Percentiles rank a stretch among this genome's conserved stretches.
These are phyloP conservation scores for Skeletonema tropicum DNA, from an alignment of 108 stramenopile species.

Conservation along the genomic window DNA sequence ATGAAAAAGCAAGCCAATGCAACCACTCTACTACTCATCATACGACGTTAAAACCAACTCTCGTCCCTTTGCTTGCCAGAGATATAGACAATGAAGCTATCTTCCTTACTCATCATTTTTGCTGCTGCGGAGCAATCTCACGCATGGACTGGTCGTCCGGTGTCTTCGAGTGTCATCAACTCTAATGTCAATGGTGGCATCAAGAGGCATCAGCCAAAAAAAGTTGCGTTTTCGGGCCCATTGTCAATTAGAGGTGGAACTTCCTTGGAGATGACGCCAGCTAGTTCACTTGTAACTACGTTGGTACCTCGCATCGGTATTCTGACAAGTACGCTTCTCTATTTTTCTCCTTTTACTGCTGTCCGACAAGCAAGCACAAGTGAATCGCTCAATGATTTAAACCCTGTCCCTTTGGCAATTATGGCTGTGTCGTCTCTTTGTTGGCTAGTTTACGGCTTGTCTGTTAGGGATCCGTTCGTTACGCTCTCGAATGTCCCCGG, in stretches of 20 bases:
- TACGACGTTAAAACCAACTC: no score
- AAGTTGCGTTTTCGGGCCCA: background rate
- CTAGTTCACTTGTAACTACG: slow-evolving; percentile 22
- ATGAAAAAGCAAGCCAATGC: no score
- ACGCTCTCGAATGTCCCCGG: slow-evolving; percentile 57
- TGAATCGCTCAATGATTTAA: slow-evolving; percentile 37
- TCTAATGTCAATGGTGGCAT: background rate
- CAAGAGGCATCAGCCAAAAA: background rate
- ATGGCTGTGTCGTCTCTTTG: slow-evolving; percentile 53
- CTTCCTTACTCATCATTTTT: background rate
- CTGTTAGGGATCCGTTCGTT: slow-evolving; percentile 50
- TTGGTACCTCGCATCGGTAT: slow-evolving; percentile 51
- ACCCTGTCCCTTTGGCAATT: slow-evolving; percentile 56
- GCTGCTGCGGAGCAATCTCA: background rate
- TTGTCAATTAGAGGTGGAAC: slow-evolving; percentile 16
- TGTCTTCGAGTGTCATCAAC: background rate
- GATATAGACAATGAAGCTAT: background rate
- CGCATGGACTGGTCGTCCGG: background rate
- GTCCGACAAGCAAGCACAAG: slow-evolving; percentile 36
- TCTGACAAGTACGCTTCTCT: slow-evolving; percentile 48
- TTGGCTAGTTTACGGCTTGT: slow-evolving; percentile 58
- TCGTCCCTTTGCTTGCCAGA: no score
- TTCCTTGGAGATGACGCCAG: slow-evolving; percentile 18
- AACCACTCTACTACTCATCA: no score
- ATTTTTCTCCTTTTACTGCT: slow-evolving; percentile 52